Percentiles rank a stretch among this genome's conserved stretches.
Conservation (phyloP, 345 rosid species). For the Eucalyptus guilfoylei region DNA sequence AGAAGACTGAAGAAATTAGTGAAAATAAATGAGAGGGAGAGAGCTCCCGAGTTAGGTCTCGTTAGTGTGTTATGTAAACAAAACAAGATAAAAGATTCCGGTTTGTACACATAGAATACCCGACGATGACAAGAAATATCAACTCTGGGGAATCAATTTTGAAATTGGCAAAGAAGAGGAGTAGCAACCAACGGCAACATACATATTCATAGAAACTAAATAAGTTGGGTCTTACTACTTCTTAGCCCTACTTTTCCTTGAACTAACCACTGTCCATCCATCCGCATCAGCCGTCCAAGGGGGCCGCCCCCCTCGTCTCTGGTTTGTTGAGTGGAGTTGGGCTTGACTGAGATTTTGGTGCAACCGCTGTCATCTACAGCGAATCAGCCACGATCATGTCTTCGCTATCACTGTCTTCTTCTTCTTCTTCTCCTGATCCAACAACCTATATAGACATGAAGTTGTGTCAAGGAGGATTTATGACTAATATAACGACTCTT, state of each 20-base stretch:
- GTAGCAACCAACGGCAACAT: not conserved
- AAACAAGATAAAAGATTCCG: not conserved
- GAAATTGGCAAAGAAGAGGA: not conserved
- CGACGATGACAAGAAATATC: not conserved
- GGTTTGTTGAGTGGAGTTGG: not conserved
- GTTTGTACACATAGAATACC: not conserved
- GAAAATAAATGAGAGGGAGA: not conserved
- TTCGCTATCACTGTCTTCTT: slow-evolving; percentile 20
- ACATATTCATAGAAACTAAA: not conserved
- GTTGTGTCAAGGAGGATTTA: not conserved
- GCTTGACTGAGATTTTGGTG: slow-evolving; percentile 6
- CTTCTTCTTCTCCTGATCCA: not conserved
- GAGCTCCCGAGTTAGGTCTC: not conserved
- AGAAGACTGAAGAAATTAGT: not conserved
- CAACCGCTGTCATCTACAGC: slow-evolving; percentile 53
- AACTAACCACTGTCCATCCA: slow-evolving; percentile 61
- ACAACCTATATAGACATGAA: not conserved
- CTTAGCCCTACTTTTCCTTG: slow-evolving; percentile 43
- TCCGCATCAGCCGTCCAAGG: slow-evolving; percentile 28
- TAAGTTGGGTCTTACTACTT: slow-evolving; percentile 12
- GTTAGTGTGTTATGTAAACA: not conserved
- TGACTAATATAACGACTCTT: not conserved
- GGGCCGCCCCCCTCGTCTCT: not conserved
- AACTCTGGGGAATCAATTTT: not conserved
- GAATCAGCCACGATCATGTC: slow-evolving; percentile 5